Evolutionary conservation across 2,329 filamentous ascomycete species (phyloP), one percentile per base, ranked within the genome.

Genomic region (Truncatella angustata): DNA sequence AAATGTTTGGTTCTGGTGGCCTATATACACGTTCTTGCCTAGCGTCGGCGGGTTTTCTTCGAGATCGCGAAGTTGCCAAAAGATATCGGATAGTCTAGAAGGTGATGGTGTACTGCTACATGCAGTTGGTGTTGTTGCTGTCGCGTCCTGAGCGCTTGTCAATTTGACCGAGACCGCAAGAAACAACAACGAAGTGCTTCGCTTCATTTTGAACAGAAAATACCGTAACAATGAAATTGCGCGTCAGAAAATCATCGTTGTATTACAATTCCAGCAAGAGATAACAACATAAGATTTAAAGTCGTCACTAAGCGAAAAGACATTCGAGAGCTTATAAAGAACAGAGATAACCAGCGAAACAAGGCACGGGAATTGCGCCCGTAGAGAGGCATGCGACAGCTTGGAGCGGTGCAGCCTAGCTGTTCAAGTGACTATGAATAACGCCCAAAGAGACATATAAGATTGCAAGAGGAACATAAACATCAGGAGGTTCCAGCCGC

Each of bases 21-120:
- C 46, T 5, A 49, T 24, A n/a, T 39, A 49, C 18, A 34, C 24
- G 32, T 39, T 37, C 21, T 26, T 26, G 14, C 21, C 20, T 18
- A 24, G 21, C 7, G 18, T 36, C 2, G 46, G 34, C 6, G 30
- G 7, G 12, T 18, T 21, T 28, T 12, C 30, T 10, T 49, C 32
- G 11, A 49, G 32, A 20, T 49, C 46, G 11, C 46, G 20, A 16
- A 49, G 34, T 12, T 49, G 46, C 46, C 46, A 49, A 18, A 49
- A 49, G 18, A 23, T 20, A 16, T 49, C 21, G 32, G 46, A 26
- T 16, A 49, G 23, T 37, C 24, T 24, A 11, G 46, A 14, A 12
- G 32, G 20, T 14, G 18, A 11, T 34, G 21, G 18, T 20, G 46
- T 39, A 16, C 28, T 24, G 40, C 28, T 44, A 16, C 23, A 28